Evolutionary conservation across 1,139 yeast species (phyloP).

Genomic region (Magnusiomyces paraingens): DNA sequence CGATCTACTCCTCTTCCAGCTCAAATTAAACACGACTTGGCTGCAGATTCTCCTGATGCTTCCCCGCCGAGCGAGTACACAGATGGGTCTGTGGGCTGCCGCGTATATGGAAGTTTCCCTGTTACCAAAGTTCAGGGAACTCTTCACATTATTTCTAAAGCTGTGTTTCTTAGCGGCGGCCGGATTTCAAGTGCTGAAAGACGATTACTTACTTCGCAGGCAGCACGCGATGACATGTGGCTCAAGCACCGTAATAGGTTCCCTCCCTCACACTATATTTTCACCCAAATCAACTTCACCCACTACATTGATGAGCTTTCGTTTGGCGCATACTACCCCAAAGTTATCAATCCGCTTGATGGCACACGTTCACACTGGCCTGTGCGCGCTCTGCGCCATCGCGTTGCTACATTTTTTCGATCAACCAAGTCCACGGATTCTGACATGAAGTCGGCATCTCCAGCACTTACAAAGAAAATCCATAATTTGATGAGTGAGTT

Average conservation of each 20-base stretch:
- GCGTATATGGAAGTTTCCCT: conserved; percentile 79
- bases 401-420: neutral
- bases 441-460: too few relatives aligned
- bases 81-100: conserved; percentile 57
- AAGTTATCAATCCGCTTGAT: conserved; percentile 79
- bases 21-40: too few relatives aligned
- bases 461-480: too few relatives aligned
- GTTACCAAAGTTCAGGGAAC: conserved; percentile 84
- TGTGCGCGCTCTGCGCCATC: neutral
- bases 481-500: too few relatives aligned
- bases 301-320: conserved; percentile 85
- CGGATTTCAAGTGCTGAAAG: neutral
- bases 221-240: conserved; percentile 1
- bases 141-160: conserved; percentile 55
- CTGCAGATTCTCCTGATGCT: too few relatives aligned
- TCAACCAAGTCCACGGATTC: too few relatives aligned
- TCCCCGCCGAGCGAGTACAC: too few relatives aligned
- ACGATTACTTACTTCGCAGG: neutral
- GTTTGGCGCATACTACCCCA: conserved; percentile 86
- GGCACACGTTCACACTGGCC: conserved; percentile 23
- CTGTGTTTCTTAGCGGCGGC: conserved; percentile 6
- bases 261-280: conserved; percentile 1
- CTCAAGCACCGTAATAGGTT: neutral
- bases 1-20: too few relatives aligned
- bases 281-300: conserved; percentile 55